Percentiles rank a stretch among this genome's conserved stretches.
phyloP scores from a whole-genome alignment of 1,284 basidiomycete genomes.

The Sparassis latifolia region DNA sequence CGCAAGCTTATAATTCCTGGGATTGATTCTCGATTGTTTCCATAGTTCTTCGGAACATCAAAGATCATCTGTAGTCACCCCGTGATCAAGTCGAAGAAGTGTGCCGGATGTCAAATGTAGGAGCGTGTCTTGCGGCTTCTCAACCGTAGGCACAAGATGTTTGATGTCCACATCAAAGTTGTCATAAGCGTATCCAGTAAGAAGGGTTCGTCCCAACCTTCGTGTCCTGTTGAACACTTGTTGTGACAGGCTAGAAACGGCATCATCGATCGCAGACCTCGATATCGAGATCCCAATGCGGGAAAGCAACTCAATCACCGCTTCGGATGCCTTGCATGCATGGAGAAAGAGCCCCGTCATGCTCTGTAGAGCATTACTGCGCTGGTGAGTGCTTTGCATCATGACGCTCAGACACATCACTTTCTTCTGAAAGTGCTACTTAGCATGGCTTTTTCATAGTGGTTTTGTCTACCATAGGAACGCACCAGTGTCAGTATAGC shows the following conservation, averaged over 20 bases:
- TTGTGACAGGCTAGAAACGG: background rate
- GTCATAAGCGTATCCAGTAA: conserved; percentile 1
- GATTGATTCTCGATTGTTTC: background rate
- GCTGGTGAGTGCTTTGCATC: conserved; percentile 22
- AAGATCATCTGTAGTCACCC: background rate
- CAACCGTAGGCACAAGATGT: background rate
- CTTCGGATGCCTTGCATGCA: conserved; percentile 18
- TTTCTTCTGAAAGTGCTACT: conserved; percentile 22
- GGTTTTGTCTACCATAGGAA: background rate
- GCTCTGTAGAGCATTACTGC: conserved; percentile 22
- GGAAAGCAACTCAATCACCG: conserved; percentile 20
- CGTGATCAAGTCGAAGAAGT: background rate
- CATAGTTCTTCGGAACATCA: background rate
- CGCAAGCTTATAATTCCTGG: background rate
- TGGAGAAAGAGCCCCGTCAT: conserved; percentile 24
- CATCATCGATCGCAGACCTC: background rate
- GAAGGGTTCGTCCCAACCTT: background rate
- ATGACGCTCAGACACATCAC: conserved; percentile 23
- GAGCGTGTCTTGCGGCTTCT: background rate
- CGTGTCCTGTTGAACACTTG: background rate
- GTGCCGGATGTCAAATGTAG: background rate
- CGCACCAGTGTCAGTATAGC: background rate
- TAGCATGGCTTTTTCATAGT: background rate
- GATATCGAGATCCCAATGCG: conserved; percentile 7
- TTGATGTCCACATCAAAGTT: conserved; percentile 1